Conservation (phyloP, 768 basidiomycete genomes). For the Dioszegia crocea region DNA sequence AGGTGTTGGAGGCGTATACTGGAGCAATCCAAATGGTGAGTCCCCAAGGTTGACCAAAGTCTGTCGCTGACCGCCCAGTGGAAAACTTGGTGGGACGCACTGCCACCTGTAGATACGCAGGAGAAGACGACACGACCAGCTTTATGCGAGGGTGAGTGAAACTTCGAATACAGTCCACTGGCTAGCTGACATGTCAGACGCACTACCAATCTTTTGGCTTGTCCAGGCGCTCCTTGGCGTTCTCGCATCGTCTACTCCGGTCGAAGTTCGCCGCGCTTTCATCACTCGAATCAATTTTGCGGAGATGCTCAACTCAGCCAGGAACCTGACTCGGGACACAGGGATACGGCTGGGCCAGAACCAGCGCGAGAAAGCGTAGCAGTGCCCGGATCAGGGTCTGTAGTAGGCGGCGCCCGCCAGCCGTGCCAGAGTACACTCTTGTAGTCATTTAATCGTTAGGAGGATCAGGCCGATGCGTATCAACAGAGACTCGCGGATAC, state of each 20-base stretch:
- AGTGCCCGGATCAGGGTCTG: no score
- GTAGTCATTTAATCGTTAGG: no score
- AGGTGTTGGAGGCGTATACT: background rate
- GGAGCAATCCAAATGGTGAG: background rate
- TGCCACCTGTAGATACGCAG: background rate
- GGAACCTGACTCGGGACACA: background rate
- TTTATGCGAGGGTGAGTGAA: background rate
- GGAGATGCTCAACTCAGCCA: constrained; percentile 5
- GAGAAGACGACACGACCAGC: background rate
- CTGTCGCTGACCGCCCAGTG: background rate
- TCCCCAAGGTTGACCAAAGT: background rate
- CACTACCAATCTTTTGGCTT: constrained; percentile 47
- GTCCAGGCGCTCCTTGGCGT: constrained; percentile 34
- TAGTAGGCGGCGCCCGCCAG: no score
- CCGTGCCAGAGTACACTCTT: no score
- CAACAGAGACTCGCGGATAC: no score
- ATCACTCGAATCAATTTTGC: constrained; percentile 1
- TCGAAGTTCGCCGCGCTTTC: background rate
- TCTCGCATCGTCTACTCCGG: background rate
- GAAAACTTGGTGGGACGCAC: background rate
- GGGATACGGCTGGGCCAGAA: background rate
- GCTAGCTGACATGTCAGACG: background rate
- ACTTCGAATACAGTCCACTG: background rate
- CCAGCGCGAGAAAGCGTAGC: no score
- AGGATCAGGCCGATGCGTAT: no score